Evolutionary conservation across 2,329 filamentous ascomycete genomes (phyloP).

Genomic region (Clarireedia monteithiana): DNA sequence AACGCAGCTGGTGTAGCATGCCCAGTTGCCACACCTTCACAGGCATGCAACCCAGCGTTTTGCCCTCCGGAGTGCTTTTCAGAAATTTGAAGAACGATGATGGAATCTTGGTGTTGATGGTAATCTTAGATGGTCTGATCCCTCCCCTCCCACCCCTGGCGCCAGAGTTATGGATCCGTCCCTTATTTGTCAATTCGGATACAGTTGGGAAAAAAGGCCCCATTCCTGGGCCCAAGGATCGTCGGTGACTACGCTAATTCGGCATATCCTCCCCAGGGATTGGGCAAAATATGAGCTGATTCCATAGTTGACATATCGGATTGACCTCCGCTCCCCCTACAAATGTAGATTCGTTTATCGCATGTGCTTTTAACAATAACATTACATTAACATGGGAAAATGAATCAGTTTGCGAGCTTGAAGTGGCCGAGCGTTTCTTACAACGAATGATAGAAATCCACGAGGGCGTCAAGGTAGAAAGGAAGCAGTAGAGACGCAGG

Average conservation of each 20-base stretch:
- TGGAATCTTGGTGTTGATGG: too few species aligned
- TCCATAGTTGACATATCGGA: not conserved
- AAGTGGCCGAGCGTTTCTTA: not conserved
- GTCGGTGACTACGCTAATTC: not conserved
- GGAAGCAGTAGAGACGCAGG: not conserved
- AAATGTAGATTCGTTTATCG: not conserved
- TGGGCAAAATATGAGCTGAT: not conserved
- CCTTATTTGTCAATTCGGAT: not conserved
- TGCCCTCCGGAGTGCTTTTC: too few species aligned
- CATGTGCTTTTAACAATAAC: not conserved
- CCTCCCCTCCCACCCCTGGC: too few species aligned
- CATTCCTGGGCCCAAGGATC: not conserved
- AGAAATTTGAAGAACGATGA: not conserved
- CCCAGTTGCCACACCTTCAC: not conserved
- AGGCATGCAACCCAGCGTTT: not conserved
- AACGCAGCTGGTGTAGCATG: not conserved
- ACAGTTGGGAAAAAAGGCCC: not conserved
- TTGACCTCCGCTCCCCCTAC: not conserved
- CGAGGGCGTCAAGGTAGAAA: constrained; percentile 1
- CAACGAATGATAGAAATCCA: constrained; percentile 8
- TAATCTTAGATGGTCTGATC: too few species aligned
- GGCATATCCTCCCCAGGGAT: not conserved
- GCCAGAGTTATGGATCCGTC: too few species aligned
- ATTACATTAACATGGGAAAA: not conserved
- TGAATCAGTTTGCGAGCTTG: constrained; percentile 1